phyloP scores from a whole-genome alignment of 805 yeast genomes.

The Teunomyces lycoperdinae region DNA sequence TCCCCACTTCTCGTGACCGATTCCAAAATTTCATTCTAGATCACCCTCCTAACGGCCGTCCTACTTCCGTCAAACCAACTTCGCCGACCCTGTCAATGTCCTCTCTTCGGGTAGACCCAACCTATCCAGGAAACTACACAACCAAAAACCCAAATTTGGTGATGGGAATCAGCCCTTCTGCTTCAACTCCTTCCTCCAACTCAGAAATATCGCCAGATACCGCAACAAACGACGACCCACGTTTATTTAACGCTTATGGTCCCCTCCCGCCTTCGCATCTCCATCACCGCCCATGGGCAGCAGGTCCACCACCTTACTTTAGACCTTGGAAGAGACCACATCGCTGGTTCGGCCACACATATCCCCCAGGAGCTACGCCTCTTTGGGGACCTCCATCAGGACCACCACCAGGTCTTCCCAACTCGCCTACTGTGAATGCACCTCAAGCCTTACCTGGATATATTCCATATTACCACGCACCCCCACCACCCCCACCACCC shows the following conservation, averaged over 20 bases:
- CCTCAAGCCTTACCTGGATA: neutral
- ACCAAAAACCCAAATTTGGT: neutral
- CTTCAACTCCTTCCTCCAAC: neutral
- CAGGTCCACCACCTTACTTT: neutral
- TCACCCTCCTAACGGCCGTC: neutral
- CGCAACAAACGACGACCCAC: neutral
- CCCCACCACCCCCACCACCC: neutral
- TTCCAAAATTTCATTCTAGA: slow-evolving; percentile 1
- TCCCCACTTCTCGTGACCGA: neutral
- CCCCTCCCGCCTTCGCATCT: neutral
- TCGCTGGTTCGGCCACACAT: neutral
- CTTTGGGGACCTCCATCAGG: neutral
- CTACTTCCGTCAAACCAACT: neutral
- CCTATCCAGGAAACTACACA: neutral
- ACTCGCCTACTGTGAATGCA: neutral
- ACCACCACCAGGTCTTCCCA: neutral
- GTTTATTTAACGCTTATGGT: neutral
- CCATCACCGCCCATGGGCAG: slow-evolving; percentile 3
- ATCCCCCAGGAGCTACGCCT: neutral
- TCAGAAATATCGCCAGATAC: neutral
- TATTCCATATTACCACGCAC: neutral
- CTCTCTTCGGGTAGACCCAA: neutral
- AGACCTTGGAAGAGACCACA: slow-evolving; percentile 2
- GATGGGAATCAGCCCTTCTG: neutral
- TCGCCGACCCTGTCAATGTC: neutral